phyloP scores from a whole-genome alignment of 78 protist species.

The Dictyostelium brefeldianum region DNA sequence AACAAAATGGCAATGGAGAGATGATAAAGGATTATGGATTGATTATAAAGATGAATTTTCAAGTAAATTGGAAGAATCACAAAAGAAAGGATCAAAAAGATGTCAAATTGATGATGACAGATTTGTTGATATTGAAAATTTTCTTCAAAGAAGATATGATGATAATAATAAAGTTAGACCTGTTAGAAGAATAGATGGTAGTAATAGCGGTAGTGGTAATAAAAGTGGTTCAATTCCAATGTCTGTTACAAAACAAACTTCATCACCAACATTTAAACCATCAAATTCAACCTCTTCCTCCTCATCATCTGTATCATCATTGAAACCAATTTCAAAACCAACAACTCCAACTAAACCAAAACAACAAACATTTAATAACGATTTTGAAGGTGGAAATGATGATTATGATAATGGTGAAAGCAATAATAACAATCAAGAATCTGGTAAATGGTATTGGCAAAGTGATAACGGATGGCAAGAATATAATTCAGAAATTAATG shows the following conservation, averaged over 20 bases:
- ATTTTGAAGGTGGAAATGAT: not conserved
- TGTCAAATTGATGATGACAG: slow-evolving; percentile 67
- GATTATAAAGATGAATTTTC: not conserved
- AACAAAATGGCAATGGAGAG: slow-evolving; percentile 62
- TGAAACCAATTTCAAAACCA: not conserved
- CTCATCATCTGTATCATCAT: not conserved
- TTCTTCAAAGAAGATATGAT: slow-evolving; percentile 56
- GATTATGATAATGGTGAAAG: not conserved
- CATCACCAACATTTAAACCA: slow-evolving; percentile 15
- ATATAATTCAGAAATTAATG: slow-evolving; percentile 10
- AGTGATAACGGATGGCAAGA: slow-evolving; percentile 35
- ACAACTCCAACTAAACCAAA: not conserved
- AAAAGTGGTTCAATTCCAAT: not conserved
- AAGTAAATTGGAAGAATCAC: slow-evolving; percentile 2
- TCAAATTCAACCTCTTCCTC: not conserved
- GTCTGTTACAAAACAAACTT: not conserved
- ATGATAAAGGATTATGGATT: slow-evolving; percentile 34
- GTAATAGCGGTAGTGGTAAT: not conserved
- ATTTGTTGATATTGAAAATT: slow-evolving; percentile 43
- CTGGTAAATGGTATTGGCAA: slow-evolving; percentile 55
- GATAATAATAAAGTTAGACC: slow-evolving; percentile 52
- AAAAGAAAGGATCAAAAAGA: slow-evolving; percentile 16
- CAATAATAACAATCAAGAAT: not conserved
- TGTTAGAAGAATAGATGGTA: slow-evolving; percentile 12
- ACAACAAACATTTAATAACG: not conserved